A percentile compares a stretch with the other conserved stretches of the same genome.
These are phyloP conservation scores for Ogataea glucozyma DNA, from an alignment of 805 yeast genomes.

Conservation along the genomic window DNA sequence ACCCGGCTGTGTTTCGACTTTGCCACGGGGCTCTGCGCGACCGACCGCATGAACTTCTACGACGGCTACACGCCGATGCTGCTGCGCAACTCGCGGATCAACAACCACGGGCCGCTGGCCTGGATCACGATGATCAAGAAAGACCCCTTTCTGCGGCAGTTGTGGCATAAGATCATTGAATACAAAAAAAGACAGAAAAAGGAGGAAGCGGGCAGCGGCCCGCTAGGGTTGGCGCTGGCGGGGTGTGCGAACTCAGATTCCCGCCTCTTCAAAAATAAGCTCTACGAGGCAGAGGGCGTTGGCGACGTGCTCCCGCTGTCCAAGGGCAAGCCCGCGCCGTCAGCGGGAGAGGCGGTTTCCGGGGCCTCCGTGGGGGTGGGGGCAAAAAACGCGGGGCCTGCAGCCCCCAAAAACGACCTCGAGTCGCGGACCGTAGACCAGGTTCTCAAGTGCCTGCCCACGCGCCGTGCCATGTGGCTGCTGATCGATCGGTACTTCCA, in stretches of 20 bases:
- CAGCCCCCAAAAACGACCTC: constrained; percentile 17
- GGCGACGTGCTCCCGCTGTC: constrained; percentile 39
- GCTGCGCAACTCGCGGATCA: constrained; percentile 41
- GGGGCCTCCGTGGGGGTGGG: too few species aligned
- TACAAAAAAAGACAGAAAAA: constrained; percentile 23
- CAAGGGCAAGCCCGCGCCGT: too few species aligned
- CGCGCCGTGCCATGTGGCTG: constrained; percentile 45
- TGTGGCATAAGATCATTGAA: constrained; percentile 35
- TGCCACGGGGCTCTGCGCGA: constrained; percentile 24
- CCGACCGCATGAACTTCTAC: constrained; percentile 44
- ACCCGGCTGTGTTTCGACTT: background rate
- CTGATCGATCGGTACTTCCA: constrained; percentile 45
- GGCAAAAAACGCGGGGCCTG: too few species aligned
- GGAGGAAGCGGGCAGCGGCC: background rate
- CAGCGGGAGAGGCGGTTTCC: too few species aligned
- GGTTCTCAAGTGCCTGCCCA: constrained; percentile 44
- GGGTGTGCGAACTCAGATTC: constrained; percentile 30
- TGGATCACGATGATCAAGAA: constrained; percentile 49
- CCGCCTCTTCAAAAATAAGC: too few species aligned
- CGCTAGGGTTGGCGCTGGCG: background rate
- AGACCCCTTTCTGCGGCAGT: constrained; percentile 42
- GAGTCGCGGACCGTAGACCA: constrained; percentile 28
- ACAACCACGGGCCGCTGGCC: constrained; percentile 54
- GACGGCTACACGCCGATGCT: constrained; percentile 45
- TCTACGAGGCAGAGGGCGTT: constrained; percentile 40